Conservation (phyloP, 2,329 filamentous ascomycete species). For the Fusarium sp. region DNA sequence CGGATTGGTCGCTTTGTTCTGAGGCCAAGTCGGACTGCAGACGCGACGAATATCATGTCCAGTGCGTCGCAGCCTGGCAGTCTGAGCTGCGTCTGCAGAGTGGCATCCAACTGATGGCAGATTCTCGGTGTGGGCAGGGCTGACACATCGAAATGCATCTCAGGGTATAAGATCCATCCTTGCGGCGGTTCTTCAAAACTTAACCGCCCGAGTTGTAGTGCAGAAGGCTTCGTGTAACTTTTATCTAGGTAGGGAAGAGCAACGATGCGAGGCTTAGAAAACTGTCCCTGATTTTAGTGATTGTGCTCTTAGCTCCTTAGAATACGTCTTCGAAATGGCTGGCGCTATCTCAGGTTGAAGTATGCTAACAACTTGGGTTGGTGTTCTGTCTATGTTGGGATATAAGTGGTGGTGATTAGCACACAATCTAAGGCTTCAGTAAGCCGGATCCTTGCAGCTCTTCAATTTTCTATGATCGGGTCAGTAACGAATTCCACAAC, state of each 20-base stretch:
- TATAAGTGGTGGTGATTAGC: constrained; percentile 23
- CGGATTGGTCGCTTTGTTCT: constrained; percentile 17
- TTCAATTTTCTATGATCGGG: neutral
- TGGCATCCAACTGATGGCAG: constrained; percentile 19
- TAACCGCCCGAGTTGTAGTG: neutral
- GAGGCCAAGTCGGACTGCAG: constrained; percentile 36
- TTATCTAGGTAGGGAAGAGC: neutral
- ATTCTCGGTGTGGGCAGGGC: constrained; percentile 23
- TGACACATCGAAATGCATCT: constrained; percentile 14
- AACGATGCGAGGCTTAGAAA: neutral
- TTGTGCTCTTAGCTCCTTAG: neutral
- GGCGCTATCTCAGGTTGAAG: neutral
- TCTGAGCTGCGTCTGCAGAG: constrained; percentile 14
- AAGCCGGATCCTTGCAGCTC: constrained; percentile 9
- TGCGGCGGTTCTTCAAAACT: constrained; percentile 11
- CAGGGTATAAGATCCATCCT: constrained; percentile 14
- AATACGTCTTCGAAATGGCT: neutral
- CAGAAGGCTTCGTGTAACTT: constrained; percentile 15
- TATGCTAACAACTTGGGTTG: constrained; percentile 6
- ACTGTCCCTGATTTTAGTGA: neutral
- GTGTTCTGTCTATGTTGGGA: constrained; percentile 1
- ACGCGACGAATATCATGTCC: constrained; percentile 13
- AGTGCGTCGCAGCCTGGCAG: constrained; percentile 25
- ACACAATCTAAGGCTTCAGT: neutral
- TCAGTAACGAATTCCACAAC: neutral